phyloP scores from a whole-genome alignment of 352 stramenopile genomes.

The Hyaloperonospora arabidopsidis region DNA sequence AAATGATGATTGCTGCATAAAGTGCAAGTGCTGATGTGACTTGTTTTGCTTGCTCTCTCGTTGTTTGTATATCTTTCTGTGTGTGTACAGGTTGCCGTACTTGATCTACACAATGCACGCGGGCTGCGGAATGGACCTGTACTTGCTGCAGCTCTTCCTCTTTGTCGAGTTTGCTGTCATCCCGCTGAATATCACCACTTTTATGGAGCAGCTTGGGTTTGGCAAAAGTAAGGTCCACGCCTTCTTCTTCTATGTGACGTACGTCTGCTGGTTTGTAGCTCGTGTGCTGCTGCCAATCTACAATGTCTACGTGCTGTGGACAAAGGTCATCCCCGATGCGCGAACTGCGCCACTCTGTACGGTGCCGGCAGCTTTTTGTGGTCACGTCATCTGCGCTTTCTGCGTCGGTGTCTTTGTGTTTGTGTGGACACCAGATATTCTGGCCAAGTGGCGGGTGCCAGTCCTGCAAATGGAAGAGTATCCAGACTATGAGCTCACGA shows the following conservation, averaged over 20 bases:
- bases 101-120: slow-evolving; percentile 76
- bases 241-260: slow-evolving; percentile 68
- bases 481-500: slow-evolving; percentile 65
- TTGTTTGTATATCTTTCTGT: not conserved
- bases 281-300: slow-evolving; percentile 73
- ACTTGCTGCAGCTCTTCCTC: slow-evolving; percentile 72
- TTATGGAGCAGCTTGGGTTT: slow-evolving; percentile 73
- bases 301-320: slow-evolving; percentile 74
- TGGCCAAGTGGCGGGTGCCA: slow-evolving; percentile 63
- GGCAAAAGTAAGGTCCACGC: slow-evolving; percentile 48
- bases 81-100: slow-evolving; percentile 50
- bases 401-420: slow-evolving; percentile 79
- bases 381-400: slow-evolving; percentile 74
- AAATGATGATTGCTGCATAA: not conserved
- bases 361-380: slow-evolving; percentile 55
- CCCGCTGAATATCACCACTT: slow-evolving; percentile 72
- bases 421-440: slow-evolving; percentile 72
- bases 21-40: slow-evolving; percentile 1
- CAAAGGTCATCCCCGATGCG: slow-evolving; percentile 48
- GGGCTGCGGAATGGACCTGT: slow-evolving; percentile 66
- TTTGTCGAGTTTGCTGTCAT: slow-evolving; percentile 81
- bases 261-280: slow-evolving; percentile 69
- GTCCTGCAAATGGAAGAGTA: slow-evolving; percentile 71
- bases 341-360: slow-evolving; percentile 45
- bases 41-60: not conserved